A percentile compares a stretch with the other conserved stretches of the same genome.
These are phyloP conservation scores for Lophiotrema nucula DNA, from an alignment of 495 filamentous ascomycete genomes.

Conservation along the genomic window DNA sequence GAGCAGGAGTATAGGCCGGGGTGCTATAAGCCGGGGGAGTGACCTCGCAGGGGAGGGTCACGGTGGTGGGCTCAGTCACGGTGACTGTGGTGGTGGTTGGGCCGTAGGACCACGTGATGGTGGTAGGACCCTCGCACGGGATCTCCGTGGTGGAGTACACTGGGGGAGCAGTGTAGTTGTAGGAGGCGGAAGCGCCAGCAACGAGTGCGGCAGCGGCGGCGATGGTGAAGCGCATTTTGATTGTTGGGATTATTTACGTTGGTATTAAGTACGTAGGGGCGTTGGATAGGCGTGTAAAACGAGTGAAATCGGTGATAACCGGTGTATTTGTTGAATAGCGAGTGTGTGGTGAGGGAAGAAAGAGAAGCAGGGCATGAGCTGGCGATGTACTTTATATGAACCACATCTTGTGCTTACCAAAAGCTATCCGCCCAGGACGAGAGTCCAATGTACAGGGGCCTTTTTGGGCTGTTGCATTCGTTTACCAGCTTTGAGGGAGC, in stretches of 20 bases:
- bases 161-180: conserved; percentile 35
- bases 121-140: conserved; percentile 28
- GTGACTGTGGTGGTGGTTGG: conserved; percentile 81
- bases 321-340: conserved; percentile 32
- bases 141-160: conserved; percentile 20
- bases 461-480: conserved; percentile 27
- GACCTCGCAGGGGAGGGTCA: conserved; percentile 69
- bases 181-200: conserved; percentile 52
- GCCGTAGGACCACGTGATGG: conserved; percentile 82
- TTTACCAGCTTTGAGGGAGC: conserved; percentile 8
- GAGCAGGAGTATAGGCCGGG: conserved; percentile 5
- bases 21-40: conserved; percentile 36
- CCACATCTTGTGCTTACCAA: conserved; percentile 9
- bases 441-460: conserved; percentile 11
- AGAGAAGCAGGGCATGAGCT: conserved; percentile 8
- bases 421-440: neutral
- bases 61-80: conserved; percentile 73
- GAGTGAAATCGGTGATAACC: conserved; percentile 43
- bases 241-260: conserved; percentile 33
- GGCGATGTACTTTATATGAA: conserved; percentile 32
- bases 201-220: conserved; percentile 64
- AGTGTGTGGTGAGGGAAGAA: conserved; percentile 33
- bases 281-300: conserved; percentile 31
- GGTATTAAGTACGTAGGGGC: conserved; percentile 33
- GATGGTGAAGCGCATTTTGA: conserved; percentile 87